Base-by-base conservation (phyloP, 257 asterid species). In the Henckelia pumila region DNA sequence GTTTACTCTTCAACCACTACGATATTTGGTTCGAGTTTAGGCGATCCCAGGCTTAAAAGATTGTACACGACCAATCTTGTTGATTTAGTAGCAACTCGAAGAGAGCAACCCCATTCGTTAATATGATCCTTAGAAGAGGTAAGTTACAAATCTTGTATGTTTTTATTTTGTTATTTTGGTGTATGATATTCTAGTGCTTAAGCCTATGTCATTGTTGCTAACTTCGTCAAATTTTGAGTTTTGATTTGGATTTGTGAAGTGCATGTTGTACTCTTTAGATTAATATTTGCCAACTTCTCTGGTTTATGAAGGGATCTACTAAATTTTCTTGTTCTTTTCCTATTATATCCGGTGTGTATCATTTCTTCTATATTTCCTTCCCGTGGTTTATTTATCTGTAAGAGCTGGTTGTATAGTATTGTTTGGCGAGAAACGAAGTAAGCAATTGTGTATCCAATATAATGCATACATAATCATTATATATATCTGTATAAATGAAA, bases 11-110 rank as follows among this genome's bases (percentile, higher is more conserved):
- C 78, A 90, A 90, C 72, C 99, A 93, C 77, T 93, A 85, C 32
- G 99, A 93, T 82, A 85, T 85, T 68, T 93, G 99, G 99, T 90
- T 83, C 55, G 95, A 82, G 69, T 88, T 93, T 58, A 88, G 87
- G 84, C 82, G 89, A 66, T 59, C 76, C 53, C 81, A 73, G 71
- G 81, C 75, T 63, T 88, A 70, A 82, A 59, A n/a, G 29, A 25
- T 4, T 33, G 44, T 33, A 10, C 49, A 23, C 60, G 33, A 61
- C 76, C 40, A 23, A n/a, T 61, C 14, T n/a, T 21, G 59, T 20
- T 74, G 10, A 29, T 52, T 66, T 61, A 5, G 26, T 28, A 69
- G 59, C 56, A 64, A 60, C 61, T 57, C 52, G 75, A 68, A 58
- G 67, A 6, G 19, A 62, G 72, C 26, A 67, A 60, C 50, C 55